Evolutionary conservation across 2,329 filamentous ascomycete genomes (phyloP).

Genomic region (Aspergillus candidus): DNA sequence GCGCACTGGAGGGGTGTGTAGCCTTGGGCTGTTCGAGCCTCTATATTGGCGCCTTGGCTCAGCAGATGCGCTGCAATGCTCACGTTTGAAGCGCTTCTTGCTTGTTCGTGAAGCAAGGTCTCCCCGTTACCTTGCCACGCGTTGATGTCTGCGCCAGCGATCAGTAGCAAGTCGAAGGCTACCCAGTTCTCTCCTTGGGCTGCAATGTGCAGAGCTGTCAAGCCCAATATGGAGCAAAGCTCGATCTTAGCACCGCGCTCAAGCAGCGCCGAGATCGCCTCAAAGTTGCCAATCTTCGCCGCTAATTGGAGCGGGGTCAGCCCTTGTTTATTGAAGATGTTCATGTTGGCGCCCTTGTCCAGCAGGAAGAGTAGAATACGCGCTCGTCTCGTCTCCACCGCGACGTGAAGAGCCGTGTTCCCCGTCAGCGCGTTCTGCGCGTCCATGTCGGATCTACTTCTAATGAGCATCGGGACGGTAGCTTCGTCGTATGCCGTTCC

Average conservation of each 20-base stretch:
- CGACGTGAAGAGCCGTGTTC: conserved; percentile 24
- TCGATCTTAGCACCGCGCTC: conserved; percentile 22
- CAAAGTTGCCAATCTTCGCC: conserved; percentile 23
- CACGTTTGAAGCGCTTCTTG: conserved; percentile 7
- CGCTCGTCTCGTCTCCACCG: conserved; percentile 18
- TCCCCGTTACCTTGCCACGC: conserved; percentile 24
- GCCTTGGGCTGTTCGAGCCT: conserved; percentile 23
- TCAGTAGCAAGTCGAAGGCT: conserved; percentile 26
- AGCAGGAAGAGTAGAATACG: conserved; percentile 25
- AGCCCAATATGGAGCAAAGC: conserved; percentile 14
- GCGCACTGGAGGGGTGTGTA: conserved; percentile 27
- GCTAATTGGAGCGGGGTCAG: conserved; percentile 27
- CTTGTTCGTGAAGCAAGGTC: conserved; percentile 24
- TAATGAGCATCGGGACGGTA: conserved; percentile 26
- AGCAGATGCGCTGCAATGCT: conserved; percentile 21
- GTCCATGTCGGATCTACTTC: conserved; percentile 20
- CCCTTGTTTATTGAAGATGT: conserved; percentile 21
- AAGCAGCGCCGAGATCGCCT: conserved; percentile 24
- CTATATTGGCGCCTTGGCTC: conserved; percentile 22
- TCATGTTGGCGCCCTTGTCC: conserved; percentile 22
- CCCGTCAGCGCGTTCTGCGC: conserved; percentile 19
- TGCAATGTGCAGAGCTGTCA: conserved; percentile 24
- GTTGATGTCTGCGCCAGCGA: conserved; percentile 27
- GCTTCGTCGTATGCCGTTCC: conserved; percentile 25
- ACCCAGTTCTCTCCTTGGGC: conserved; percentile 21